These are phyloP conservation scores for Fusarium mundagurra DNA, from an alignment of 2,329 filamentous ascomycete genomes.

Conservation along the genomic window DNA sequence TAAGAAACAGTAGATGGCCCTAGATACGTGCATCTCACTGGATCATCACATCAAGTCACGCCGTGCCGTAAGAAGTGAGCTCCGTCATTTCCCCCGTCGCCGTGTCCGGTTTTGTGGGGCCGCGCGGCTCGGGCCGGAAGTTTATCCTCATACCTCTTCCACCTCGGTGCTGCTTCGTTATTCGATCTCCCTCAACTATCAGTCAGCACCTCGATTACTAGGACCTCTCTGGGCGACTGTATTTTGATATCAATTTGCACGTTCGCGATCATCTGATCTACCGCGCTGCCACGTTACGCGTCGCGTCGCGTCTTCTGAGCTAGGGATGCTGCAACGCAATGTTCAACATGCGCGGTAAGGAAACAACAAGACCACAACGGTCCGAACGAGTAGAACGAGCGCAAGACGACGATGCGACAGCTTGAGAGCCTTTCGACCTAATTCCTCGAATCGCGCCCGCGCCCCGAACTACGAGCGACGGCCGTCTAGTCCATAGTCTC, in stretches of 20 bases:
- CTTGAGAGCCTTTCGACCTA: accelerated
- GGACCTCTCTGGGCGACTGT: accelerated
- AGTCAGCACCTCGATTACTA: background rate
- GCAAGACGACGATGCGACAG: accelerated
- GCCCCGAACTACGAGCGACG: background rate
- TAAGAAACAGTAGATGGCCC: too few species aligned
- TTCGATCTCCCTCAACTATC: background rate
- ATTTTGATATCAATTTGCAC: accelerated
- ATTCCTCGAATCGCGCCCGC: background rate
- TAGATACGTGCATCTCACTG: too few species aligned
- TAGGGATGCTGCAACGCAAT: background rate
- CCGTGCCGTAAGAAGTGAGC: too few species aligned
- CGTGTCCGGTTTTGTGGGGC: background rate
- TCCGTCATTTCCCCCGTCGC: too few species aligned
- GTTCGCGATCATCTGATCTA: background rate
- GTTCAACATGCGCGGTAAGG: accelerated
- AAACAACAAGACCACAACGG: background rate
- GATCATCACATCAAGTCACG: too few species aligned
- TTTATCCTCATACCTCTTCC: too few species aligned
- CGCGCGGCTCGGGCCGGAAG: too few species aligned
- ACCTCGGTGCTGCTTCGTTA: background rate
- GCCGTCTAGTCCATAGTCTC: accelerated
- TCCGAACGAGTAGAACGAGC: background rate
- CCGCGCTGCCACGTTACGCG: accelerated
- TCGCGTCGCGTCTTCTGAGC: background rate